Base-by-base conservation (phyloP, 1,284 basidiomycete genomes). In the Tetrapyrgos nigripes region DNA sequence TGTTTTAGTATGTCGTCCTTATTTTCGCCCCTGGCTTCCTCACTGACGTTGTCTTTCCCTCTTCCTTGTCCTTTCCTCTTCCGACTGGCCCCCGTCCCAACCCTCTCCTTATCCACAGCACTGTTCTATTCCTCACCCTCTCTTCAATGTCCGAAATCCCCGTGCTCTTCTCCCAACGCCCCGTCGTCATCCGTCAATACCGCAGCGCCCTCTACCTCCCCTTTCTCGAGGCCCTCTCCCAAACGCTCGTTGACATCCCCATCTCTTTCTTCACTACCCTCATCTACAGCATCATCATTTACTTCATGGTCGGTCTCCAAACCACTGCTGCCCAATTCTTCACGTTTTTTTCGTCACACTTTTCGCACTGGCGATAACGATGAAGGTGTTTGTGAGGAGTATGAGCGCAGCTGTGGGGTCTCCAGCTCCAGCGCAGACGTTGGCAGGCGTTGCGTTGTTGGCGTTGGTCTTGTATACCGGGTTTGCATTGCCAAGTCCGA, bases 241-340 rank as follows among this genome's bases (percentile, higher is more conserved):
- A 89, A 52, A 89, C 88, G 0, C 70, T 93, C 29, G 87, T 91
- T 26, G 89, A 92, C 66, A 70, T 89, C 24, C 89, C 90, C 1
- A 84, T 91, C 64, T 81, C 85, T 2, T 73, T 88, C 60, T 44
- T 79, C 31, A 86, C 79, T 6, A 68, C 80, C 27, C 53, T 81
- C 28, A 58, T 83, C 17, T 89, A 87, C 69, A 65, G 70, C 35
- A 70, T 89, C 57, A 74, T 89, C 28, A 63, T 91, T 17, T 92
- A 91, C 69, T 91, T 88, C 70, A 77, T 91, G 71, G 81, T 84
- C 35, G 81, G 82, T 8, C 73, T 92, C 4, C 81, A 84, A 59
- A 64, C 73, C 45, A 75, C 79, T 1, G 82, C 80, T 1, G 67
- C 67, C n/a, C 84, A 87, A 67, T 88, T 87, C 71, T 87, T 90